Conservation (phyloP, 1,139 yeast species). For the Pichia terricola region DNA sequence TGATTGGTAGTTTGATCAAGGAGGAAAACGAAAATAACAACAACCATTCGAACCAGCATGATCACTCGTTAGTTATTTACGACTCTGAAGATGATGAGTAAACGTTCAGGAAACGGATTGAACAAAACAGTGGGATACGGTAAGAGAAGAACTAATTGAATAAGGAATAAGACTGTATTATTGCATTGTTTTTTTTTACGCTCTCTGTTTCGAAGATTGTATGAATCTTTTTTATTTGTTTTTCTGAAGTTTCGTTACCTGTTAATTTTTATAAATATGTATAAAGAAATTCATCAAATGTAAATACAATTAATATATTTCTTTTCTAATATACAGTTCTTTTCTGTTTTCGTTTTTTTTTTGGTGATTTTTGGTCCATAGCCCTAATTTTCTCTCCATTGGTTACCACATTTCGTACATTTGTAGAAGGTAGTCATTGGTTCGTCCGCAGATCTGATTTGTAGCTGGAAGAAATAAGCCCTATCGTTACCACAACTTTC, state of each 20-base stretch:
- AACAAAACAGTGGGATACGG: too few relatives aligned
- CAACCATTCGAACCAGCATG: not conserved
- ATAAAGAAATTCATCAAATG: too few relatives aligned
- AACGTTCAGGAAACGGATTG: too few relatives aligned
- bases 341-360: too few relatives aligned
- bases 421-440: conserved; percentile 96
- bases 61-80: conserved; percentile 13
- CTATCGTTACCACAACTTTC: conserved; percentile 80
- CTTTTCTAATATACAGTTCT: too few relatives aligned
- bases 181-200: not conserved
- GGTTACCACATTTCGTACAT: conserved; percentile 86
- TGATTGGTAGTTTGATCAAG: conserved; percentile 11
- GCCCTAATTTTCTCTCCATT: conserved; percentile 85
- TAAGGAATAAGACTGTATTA: too few relatives aligned
- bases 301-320: too few relatives aligned
- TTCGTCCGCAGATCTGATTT: conserved; percentile 84
- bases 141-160: too few relatives aligned
- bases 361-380: too few relatives aligned
- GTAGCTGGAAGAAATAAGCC: conserved; percentile 95
- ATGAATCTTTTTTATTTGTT: not conserved
- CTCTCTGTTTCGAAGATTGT: not conserved
- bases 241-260: not conserved
- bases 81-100: conserved; percentile 20
- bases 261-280: not conserved
- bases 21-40: conserved; percentile 7